These are phyloP conservation scores for Chalciporus piperatoides DNA, from an alignment of 1,284 basidiomycete genomes.

Conservation along the genomic window DNA sequence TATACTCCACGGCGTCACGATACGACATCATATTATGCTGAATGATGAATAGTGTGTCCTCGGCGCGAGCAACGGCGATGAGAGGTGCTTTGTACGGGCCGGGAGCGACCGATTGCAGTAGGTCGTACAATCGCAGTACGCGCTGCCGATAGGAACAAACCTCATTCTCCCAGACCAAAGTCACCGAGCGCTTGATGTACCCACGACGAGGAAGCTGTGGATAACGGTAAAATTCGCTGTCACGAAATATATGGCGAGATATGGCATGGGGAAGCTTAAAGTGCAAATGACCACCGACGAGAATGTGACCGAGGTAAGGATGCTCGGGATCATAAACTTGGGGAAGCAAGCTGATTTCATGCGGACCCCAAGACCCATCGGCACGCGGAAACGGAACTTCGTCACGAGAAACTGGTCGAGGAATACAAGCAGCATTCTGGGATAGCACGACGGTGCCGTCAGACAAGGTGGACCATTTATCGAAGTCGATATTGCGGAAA, in stretches of 20 bases:
- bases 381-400: slow-evolving; percentile 2
- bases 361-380: slow-evolving; percentile 11
- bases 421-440: neutral
- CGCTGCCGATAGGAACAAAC: neutral
- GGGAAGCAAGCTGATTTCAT: slow-evolving; percentile 2
- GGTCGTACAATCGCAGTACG: neutral
- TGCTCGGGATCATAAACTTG: slow-evolving; percentile 2
- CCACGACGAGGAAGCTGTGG: neutral
- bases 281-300: neutral
- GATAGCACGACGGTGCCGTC: neutral
- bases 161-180: neutral
- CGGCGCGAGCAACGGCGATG: neutral
- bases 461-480: slow-evolving; percentile 8
- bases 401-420: neutral
- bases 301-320: neutral
- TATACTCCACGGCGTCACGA: slow-evolving; percentile 9
- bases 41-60: slow-evolving; percentile 2
- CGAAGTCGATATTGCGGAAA: neutral
- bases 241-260: neutral
- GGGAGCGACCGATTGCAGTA: neutral
- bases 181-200: slow-evolving; percentile 1
- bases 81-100: slow-evolving; percentile 1
- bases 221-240: slow-evolving; percentile 8
- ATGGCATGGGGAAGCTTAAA: slow-evolving; percentile 5
- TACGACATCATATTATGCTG: slow-evolving; percentile 6